A percentile compares a stretch with the other conserved stretches of the same genome.
These are phyloP conservation scores for Paragyromitra xinjiangensis DNA, from an alignment of 495 filamentous ascomycete genomes.

Conservation along the genomic window DNA sequence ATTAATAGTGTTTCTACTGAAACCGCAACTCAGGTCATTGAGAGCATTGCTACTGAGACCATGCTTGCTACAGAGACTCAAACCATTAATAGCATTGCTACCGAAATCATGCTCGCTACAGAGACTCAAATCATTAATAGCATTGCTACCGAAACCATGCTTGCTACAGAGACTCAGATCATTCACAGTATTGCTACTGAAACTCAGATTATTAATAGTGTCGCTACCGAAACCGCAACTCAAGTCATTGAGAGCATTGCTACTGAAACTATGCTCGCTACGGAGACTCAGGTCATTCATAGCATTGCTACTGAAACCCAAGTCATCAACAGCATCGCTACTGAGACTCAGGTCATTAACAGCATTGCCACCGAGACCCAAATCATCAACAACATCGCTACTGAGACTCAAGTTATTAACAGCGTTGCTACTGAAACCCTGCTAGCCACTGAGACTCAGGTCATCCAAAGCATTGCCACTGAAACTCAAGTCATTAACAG, in stretches of 20 bases:
- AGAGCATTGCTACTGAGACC: conserved; percentile 33
- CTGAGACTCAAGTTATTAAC: conserved; percentile 38
- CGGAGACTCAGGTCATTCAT: conserved; percentile 25
- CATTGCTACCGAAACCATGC: conserved; percentile 25
- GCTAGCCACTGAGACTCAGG: conserved; percentile 30
- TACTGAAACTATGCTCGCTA: conserved; percentile 21
- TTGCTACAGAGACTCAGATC: conserved; percentile 33
- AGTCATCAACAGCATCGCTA: conserved; percentile 30
- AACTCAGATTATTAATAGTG: conserved; percentile 27
- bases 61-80: conserved; percentile 32
- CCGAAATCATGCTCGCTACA: conserved; percentile 11
- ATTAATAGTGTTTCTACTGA: conserved; percentile 42
- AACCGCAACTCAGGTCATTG: conserved; percentile 15
- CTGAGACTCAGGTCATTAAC: conserved; percentile 32
- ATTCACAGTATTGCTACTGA: conserved; percentile 44
- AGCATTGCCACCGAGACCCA: conserved; percentile 33
- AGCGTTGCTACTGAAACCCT: conserved; percentile 28
- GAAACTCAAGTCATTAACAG: conserved; percentile 42
- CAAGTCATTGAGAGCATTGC: conserved; percentile 25
- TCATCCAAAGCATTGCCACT: conserved; percentile 41
- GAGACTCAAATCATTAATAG: conserved; percentile 37
- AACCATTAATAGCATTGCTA: conserved; percentile 28
- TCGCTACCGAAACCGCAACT: conserved; percentile 33
- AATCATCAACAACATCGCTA: conserved; percentile 44
- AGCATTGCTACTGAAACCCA: conserved; percentile 28